A percentile compares a stretch with the other conserved stretches of the same genome.
Conservation (phyloP, 2,329 filamentous ascomycete genomes). For the Ceratocystis colombiana region DNA sequence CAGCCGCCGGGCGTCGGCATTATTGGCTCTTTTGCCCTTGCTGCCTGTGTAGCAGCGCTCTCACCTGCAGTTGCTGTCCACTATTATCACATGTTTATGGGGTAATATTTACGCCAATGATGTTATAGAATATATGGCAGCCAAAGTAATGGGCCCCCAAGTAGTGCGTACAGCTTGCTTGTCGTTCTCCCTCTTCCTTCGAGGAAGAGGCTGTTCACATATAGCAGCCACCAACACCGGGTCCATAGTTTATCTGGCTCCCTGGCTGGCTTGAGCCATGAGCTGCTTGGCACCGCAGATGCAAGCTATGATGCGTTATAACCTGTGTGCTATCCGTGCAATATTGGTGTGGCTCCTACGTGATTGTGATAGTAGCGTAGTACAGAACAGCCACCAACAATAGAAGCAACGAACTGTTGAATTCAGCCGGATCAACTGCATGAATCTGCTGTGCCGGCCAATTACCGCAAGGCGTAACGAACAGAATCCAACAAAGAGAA, state of each 20-base stretch:
- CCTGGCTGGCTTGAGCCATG: neutral
- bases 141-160: no score
- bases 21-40: neutral
- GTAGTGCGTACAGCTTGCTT: neutral
- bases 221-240: no score
- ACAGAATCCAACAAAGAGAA: no score
- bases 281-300: neutral
- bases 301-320: no score
- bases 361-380: slow-evolving; percentile 4
- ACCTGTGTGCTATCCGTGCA: no score
- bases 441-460: neutral
- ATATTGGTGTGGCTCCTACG: no score
- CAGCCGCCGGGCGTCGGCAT: neutral
- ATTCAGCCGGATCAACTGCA: neutral
- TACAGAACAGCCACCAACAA: neutral
- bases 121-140: no score
- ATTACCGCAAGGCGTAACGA: neutral
- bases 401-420: neutral
- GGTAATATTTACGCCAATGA: no score
- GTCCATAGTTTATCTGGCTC: neutral
- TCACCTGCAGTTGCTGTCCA: neutral
- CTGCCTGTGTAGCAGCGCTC: neutral
- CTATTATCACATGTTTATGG: no score
- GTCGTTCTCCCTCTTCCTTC: neutral
- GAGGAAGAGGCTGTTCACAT: no score